Base-by-base conservation (phyloP, 306 rosid species). In the Cicer bijugum region DNA sequence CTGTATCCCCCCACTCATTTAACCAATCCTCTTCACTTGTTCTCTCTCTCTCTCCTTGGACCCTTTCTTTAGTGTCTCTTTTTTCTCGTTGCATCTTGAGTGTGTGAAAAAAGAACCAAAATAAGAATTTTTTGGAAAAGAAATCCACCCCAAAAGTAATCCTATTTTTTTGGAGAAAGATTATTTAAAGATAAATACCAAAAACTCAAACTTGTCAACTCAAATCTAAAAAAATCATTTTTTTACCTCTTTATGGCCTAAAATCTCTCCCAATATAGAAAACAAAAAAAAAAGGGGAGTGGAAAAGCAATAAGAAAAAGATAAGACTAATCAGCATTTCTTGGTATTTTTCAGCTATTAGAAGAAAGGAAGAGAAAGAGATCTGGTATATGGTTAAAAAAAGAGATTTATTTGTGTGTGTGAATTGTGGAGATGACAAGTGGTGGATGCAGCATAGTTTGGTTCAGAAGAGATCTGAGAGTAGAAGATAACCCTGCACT, bases 381-480 rank as follows among this genome's bases (percentile, higher is more conserved):
- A 28, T 28, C 77, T 75, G 70, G 82, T 77, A 74, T 71, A 72
- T 81, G 74, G 75, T 63, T 77, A 71, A 78, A 15, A 64, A 71
- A 50, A 69, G 47, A 51, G 67, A 77, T 68, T 55, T 48, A 16
- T 61, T 37, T 69, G 19, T 58, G 43, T 47, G 53, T 39, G 67
- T n/a, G 6, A 56, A 40, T 67, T 12, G 16, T 73, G 78, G 86
- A 80, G 84, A 91, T 91, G 97, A 84, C 97, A 81, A 84, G 93
- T 63, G 95, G 97, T 39, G 97, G 99, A 19, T 90, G 99, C 80
- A 95, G 96, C 79, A 91, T 95, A 82, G 97, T 95, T 35, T 95
- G 99, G 99, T 91, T 95, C 87, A 95, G 99, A 77, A 90, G 99
- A 79, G 99, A 95, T 90, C 96, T 95, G 85, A 91, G 99, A 77